Evolutionary conservation across 805 yeast genomes (phyloP).

Genomic region (Hagleromyces aurorensis): DNA sequence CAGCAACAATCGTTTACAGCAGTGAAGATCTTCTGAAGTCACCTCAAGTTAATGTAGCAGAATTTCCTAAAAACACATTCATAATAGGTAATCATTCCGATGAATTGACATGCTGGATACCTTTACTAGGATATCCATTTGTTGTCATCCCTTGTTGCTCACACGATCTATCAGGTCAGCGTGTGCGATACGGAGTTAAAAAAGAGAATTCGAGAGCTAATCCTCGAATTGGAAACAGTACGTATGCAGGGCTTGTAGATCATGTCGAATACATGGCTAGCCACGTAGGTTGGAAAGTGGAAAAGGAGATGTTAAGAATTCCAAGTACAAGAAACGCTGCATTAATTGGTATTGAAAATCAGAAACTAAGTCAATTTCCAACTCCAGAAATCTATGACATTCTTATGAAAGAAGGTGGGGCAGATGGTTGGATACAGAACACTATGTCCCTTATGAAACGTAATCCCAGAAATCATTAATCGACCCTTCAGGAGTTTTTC

Average conservation of each 20-base stretch:
- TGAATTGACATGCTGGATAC: slow-evolving; percentile 93
- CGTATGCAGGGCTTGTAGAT: slow-evolving; percentile 80
- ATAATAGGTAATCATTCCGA: slow-evolving; percentile 93
- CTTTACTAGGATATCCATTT: slow-evolving; percentile 77
- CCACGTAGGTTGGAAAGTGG: slow-evolving; percentile 74
- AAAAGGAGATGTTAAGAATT: slow-evolving; percentile 80
- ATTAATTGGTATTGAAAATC: slow-evolving; percentile 55
- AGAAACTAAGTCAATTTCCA: slow-evolving; percentile 20
- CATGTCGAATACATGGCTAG: slow-evolving; percentile 66
- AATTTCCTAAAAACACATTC: slow-evolving; percentile 65
- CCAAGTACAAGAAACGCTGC: slow-evolving; percentile 95
- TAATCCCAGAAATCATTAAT: slow-evolving; percentile 66
- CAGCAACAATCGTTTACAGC: slow-evolving; percentile 34
- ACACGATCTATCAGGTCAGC: slow-evolving; percentile 73
- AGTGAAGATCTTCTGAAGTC: slow-evolving; percentile 40
- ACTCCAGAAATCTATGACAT: slow-evolving; percentile 46
- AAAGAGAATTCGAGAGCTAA: slow-evolving; percentile 11
- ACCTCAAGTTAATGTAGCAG: slow-evolving; percentile 50
- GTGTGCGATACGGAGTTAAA: slow-evolving; percentile 52
- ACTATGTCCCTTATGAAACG: slow-evolving; percentile 62
- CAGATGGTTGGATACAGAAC: slow-evolving; percentile 83
- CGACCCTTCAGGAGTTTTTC: no score
- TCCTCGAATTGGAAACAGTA: slow-evolving; percentile 36
- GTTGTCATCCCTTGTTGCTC: slow-evolving; percentile 95
- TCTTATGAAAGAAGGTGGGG: slow-evolving; percentile 74